A percentile compares a stretch with the other conserved stretches of the same genome.
Conservation (phyloP, 495 filamentous ascomycete species). For the Penicillium lividum region DNA sequence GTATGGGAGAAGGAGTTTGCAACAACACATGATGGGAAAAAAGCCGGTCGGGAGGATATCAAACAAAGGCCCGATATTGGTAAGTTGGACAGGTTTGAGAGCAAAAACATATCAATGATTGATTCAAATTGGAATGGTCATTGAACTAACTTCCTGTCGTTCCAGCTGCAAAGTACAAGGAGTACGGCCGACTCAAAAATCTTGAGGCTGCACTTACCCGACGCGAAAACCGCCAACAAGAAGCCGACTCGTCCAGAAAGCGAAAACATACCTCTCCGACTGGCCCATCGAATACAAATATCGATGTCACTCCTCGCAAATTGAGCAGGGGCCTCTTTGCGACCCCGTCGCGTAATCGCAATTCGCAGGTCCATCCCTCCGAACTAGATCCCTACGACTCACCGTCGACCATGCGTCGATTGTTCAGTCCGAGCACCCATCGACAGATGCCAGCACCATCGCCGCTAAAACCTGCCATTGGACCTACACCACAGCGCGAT, state of each 20-base stretch:
- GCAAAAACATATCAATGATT: not conserved
- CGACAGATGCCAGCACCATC: slow-evolving; percentile 38
- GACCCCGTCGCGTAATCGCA: slow-evolving; percentile 50
- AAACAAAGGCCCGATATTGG: slow-evolving; percentile 81
- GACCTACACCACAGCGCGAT: slow-evolving; percentile 89
- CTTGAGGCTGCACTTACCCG: slow-evolving; percentile 39
- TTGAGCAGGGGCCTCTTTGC: slow-evolving; percentile 36
- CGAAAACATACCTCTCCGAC: slow-evolving; percentile 41
- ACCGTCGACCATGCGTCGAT: slow-evolving; percentile 55
- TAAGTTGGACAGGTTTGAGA: slow-evolving; percentile 36
- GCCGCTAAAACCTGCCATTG: slow-evolving; percentile 55
- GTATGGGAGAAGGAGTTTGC: slow-evolving; percentile 83
- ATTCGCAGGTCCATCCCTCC: slow-evolving; percentile 40
- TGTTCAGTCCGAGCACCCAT: slow-evolving; percentile 61
- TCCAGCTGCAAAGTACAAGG: slow-evolving; percentile 85
- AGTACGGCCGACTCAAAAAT: slow-evolving; percentile 75
- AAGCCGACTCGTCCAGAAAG: slow-evolving; percentile 38
- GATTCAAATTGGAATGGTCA: not conserved
- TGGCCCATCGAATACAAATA: slow-evolving; percentile 22
- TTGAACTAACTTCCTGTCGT: not conserved
- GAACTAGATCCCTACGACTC: slow-evolving; percentile 59
- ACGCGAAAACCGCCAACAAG: slow-evolving; percentile 30
- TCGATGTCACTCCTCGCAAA: slow-evolving; percentile 35
- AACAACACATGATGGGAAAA: slow-evolving; percentile 64
- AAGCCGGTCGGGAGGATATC: slow-evolving; percentile 82